Evolutionary conservation across 441 rosid species (phyloP).

Genomic region (Theobroma grandiflorum): DNA sequence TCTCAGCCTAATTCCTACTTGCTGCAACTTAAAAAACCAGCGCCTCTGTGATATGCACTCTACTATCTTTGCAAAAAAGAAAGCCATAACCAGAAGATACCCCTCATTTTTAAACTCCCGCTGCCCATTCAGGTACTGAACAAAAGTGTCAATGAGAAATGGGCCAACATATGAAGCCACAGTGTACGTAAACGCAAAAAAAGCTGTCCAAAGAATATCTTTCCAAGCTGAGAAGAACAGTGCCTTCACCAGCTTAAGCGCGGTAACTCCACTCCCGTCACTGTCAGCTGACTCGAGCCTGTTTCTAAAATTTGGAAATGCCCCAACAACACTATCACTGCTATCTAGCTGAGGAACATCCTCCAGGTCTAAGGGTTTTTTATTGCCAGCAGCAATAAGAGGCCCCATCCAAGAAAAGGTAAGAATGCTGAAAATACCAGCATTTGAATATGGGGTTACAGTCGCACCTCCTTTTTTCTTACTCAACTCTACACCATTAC

Average conservation of each 20-base stretch:
- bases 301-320: conserved; percentile 48
- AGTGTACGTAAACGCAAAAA: conserved; percentile 52
- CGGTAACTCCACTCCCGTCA: conserved; percentile 48
- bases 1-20: conserved; percentile 53
- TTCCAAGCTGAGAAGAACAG: conserved; percentile 66
- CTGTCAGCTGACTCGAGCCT: conserved; percentile 56
- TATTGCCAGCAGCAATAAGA: conserved; percentile 72
- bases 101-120: conserved; percentile 41
- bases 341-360: conserved; percentile 86
- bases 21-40: conserved; percentile 56
- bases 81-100: conserved; percentile 44
- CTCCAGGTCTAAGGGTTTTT: conserved; percentile 75
- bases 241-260: conserved; percentile 66
- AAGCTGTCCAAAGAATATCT: conserved; percentile 59
- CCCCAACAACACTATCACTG: conserved; percentile 58
- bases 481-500: conserved; percentile 37
- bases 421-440: conserved; percentile 59
- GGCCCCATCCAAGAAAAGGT: conserved; percentile 84
- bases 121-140: conserved; percentile 74
- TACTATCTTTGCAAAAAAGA: conserved; percentile 59
- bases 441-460: conserved; percentile 64
- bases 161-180: conserved; percentile 81
- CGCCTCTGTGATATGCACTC: conserved; percentile 57
- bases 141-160: conserved; percentile 76
- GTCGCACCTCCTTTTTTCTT: conserved; percentile 53